phyloP scores from a whole-genome alignment of 768 basidiomycete species.

The Tephrocybe rancida region DNA sequence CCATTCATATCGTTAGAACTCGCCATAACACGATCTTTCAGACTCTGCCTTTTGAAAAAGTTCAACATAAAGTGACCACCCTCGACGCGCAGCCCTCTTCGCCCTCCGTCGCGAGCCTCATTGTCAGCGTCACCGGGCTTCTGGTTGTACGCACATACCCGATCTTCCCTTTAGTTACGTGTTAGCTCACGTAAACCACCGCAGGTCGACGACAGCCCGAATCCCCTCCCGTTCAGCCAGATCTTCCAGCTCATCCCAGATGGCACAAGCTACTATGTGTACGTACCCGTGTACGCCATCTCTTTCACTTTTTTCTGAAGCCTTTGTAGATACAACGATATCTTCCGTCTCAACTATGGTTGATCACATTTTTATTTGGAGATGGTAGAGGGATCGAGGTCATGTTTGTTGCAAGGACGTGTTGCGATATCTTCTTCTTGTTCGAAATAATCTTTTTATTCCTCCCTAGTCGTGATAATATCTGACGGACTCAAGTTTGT shows the following conservation, averaged over 20 bases:
- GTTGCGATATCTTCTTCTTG: neutral
- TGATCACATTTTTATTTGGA: conserved; percentile 19
- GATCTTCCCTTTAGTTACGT: neutral
- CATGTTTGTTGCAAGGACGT: neutral
- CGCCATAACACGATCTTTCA: conserved; percentile 24
- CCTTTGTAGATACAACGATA: conserved; percentile 70
- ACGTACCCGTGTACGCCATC: conserved; percentile 29
- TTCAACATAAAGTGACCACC: conserved; percentile 81
- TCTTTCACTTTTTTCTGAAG: conserved; percentile 1
- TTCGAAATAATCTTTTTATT: conserved; percentile 14
- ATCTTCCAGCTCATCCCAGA: conserved; percentile 90
- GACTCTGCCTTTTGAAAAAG: conserved; percentile 80
- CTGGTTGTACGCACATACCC: conserved; percentile 55
- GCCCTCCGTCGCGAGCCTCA: conserved; percentile 49
- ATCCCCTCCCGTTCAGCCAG: conserved; percentile 91
- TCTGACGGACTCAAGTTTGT: neutral
- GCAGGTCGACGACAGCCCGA: conserved; percentile 79
- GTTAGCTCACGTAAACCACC: too few relatives aligned
- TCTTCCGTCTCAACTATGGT: conserved; percentile 89
- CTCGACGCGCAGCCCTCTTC: conserved; percentile 88
- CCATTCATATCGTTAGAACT: neutral
- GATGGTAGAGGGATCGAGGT: conserved; percentile 1
- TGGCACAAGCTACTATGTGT: conserved; percentile 82
- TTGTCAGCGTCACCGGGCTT: conserved; percentile 90
- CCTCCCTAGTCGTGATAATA: conserved; percentile 9